Evolutionary conservation across 140 eudicot genomes (phyloP), one percentile per base, ranked within the genome.

Genomic region (Cichorium intybus): DNA sequence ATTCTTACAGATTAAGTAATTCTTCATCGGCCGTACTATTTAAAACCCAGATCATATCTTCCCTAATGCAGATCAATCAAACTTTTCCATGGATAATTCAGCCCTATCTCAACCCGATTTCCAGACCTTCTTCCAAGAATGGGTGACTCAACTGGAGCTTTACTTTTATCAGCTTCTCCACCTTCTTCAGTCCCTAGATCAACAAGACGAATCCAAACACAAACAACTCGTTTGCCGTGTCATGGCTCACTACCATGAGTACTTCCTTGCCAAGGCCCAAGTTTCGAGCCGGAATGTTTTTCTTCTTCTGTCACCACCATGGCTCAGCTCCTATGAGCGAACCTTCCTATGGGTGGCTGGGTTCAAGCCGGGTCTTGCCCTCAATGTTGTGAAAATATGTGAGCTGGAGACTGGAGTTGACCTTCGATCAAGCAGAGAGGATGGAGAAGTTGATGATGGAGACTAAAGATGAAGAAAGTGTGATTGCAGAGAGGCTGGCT

Each of bases 291-390:
- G 24, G 0, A 34, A 79, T 23, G 70, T 64, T 1, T 74, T 79
- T 34, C 71, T 74, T 10, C 68, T 69, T n/a, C 16, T 79, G 4
- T 63, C 80, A 7, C 82, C 87, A 7, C 68, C 86, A 5, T 86
- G 95, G 95, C 37, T 80, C 14, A 77, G 66, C 21, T 54, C 95
- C 6, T 69, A 56, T 0, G 87, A 86, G 79, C 72, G 79, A 9
- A 31, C 72, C 33, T 83, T 70, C 53, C 16, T 64, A 0, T 86
- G 90, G 85, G 3, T 86, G 5, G 71, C 67, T 8, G 90, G 90
- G 55, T 72, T 68, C 55, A 78, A 81, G 54, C 87, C 85, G 2
- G 24, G 64, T 22, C 72, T 76, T 1, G 74, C 39, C 7, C 21
- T 79, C 12, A n/a, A 31, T 10, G 69, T 85, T 0, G 79, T 70